Base-by-base conservation (phyloP, 202 grass and related monocot species). In the Hordeum pubiflorum region DNA sequence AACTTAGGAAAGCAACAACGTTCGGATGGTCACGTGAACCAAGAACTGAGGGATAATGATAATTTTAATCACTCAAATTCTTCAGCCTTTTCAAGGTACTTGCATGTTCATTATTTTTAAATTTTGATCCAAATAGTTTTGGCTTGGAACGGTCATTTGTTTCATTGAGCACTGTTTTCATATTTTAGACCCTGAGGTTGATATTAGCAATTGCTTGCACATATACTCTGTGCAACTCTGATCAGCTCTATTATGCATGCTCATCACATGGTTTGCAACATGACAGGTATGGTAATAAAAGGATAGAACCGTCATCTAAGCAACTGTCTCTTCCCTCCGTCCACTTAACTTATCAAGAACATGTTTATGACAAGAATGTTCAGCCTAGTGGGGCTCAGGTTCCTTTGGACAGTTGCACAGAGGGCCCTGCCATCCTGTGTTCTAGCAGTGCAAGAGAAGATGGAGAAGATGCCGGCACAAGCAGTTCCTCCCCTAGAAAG, bases 61-160 rank as follows among this genome's bases (percentile, higher is more conserved):
- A 82, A 89, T 39, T 86, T 93, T 29, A 95, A 89, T 84, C 92
- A 99, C 85, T 99, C 96, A 8, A 86, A 91, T 85, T 91, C 80
- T 50, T 99, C 96, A 79, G 90, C 89, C 60, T 96, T 99, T 81
- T 94, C 89, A 23, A 99, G 92, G 96, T 98, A 91, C 62, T 46
- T 69, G 7, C 8, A 38, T 82, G 14, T 63, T 72, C 55, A n/a
- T 76, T 63, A 10, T 24, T n/a, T 75, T 65, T 57, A 20, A 63
- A 36, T 63, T 81, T 83, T 59, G 17, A 70, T 79, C 32, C 24
- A 39, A 21, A 71, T 83, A 85, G 38, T 15, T 38, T 66, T 57
- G 33, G 10, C 14, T 71, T 71, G 14, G 1, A 46, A 26, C 15
- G 6, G 13, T 29, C 17, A 55, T 55, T 55, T 55, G 3, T 76